Percentiles rank a stretch among this genome's conserved stretches.
Evolutionary conservation across 495 filamentous ascomycete genomes (phyloP).

Genomic region (Aspergillus coremiiformis): DNA sequence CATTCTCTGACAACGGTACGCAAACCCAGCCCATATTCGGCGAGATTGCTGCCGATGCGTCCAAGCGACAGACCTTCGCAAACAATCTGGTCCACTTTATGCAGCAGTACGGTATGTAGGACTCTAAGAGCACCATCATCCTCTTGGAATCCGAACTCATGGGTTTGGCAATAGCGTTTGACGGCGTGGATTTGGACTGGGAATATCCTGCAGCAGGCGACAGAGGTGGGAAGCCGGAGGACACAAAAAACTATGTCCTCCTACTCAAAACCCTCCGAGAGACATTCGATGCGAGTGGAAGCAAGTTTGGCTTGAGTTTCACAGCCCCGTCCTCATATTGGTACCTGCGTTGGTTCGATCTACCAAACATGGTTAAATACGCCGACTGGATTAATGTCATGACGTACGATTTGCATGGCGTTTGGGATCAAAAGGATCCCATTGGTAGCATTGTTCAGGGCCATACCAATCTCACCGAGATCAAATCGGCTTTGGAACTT

Average conservation of each 20-base stretch:
- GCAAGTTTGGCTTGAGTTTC: constrained; percentile 33
- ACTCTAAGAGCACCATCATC: too few relatives aligned
- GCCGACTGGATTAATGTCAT: constrained; percentile 53
- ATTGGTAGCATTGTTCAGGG: constrained; percentile 11
- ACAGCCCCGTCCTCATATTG: constrained; percentile 43
- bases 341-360: constrained; percentile 47
- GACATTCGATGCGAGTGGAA: constrained; percentile 16
- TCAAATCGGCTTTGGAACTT: constrained; percentile 21
- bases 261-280: constrained; percentile 29
- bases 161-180: too few relatives aligned
- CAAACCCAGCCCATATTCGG: too few relatives aligned
- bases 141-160: too few relatives aligned
- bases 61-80: constrained; percentile 9
- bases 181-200: constrained; percentile 46
- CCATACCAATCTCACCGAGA: constrained; percentile 36
- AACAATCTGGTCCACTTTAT: constrained; percentile 11
- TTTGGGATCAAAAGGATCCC: constrained; percentile 19
- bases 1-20: too few relatives aligned
- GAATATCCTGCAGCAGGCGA: constrained; percentile 43
- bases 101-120: constrained; percentile 12
- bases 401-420: constrained; percentile 43
- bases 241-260: constrained; percentile 36
- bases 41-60: neutral
- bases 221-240: constrained; percentile 32
- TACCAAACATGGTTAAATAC: constrained; percentile 23